These are phyloP conservation scores for Leptographium lundbergii DNA, from an alignment of 2,329 filamentous ascomycete species.

Conservation along the genomic window DNA sequence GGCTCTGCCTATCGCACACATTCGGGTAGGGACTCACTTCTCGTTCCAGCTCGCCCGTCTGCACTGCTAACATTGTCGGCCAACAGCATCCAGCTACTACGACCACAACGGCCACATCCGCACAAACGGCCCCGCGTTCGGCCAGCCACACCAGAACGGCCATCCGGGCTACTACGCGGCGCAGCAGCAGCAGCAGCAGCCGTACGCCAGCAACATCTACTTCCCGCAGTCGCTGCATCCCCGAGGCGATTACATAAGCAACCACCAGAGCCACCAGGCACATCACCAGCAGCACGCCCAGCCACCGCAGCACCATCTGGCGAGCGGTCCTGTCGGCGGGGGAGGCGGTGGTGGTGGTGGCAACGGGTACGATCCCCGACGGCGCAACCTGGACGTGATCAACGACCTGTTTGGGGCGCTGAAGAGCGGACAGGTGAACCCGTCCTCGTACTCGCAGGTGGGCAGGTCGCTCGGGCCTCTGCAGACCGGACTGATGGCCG, in stretches of 20 bases:
- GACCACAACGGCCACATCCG: slow-evolving; percentile 54
- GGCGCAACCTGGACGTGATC: slow-evolving; percentile 75
- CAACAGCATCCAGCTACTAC: slow-evolving; percentile 47
- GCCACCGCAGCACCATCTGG: slow-evolving; percentile 2
- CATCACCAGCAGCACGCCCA: not conserved
- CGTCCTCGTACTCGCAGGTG: slow-evolving; percentile 79
- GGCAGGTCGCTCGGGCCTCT: slow-evolving; percentile 77
- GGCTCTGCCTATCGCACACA: slow-evolving; percentile 37
- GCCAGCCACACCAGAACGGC: slow-evolving; percentile 40
- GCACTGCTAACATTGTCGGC: slow-evolving; percentile 5
- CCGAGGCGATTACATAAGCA: slow-evolving; percentile 45
- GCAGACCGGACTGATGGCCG: slow-evolving; percentile 42
- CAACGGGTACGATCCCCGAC: slow-evolving; percentile 52
- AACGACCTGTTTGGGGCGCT: slow-evolving; percentile 91
- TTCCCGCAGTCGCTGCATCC: slow-evolving; percentile 51
- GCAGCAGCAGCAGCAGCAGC: slow-evolving; percentile 29
- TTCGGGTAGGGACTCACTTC: slow-evolving; percentile 30
- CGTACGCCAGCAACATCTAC: slow-evolving; percentile 53
- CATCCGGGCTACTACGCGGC: slow-evolving; percentile 46
- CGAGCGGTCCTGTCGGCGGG: not conserved
- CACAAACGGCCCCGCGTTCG: slow-evolving; percentile 39
- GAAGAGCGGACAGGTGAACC: slow-evolving; percentile 83
- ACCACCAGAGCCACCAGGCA: slow-evolving; percentile 30
- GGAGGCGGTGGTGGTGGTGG: not conserved
- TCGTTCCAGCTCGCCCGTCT: slow-evolving; percentile 1